Percentiles rank a stretch among this genome's conserved stretches.
Evolutionary conservation across 2,329 filamentous ascomycete species (phyloP).

Genomic region (Pestalotiopsis sp.): DNA sequence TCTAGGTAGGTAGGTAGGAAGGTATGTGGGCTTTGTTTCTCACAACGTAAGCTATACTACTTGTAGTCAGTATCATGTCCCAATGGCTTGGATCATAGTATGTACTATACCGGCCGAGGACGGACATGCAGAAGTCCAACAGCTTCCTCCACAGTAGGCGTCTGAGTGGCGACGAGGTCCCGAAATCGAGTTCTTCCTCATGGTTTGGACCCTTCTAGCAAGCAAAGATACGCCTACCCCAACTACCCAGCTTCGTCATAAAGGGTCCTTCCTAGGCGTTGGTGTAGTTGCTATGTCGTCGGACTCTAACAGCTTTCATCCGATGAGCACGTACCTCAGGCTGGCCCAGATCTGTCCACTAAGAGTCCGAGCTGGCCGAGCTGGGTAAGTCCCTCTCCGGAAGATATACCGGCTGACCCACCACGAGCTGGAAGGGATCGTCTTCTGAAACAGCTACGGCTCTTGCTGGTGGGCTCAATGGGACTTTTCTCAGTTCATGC

Average conservation of each 20-base stretch:
- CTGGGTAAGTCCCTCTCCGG: conserved; percentile 7
- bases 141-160: neutral
- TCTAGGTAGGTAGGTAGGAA: neutral
- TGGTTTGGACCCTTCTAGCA: neutral
- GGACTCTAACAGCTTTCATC: conserved; percentile 5
- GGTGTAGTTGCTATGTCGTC: neutral
- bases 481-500: neutral
- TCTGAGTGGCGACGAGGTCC: neutral
- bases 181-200: neutral
- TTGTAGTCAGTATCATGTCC: neutral
- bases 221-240: neutral
- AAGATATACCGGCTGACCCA: conserved; percentile 9
- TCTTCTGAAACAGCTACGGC: conserved; percentile 11
- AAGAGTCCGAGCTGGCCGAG: neutral
- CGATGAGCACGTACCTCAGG: conserved; percentile 4
- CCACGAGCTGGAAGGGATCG: conserved; percentile 3
- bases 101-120: neutral
- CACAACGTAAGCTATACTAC: neutral
- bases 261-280: neutral
- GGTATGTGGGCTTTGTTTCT: neutral
- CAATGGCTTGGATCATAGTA: neutral
- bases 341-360: conserved; percentile 2
- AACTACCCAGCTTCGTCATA: neutral
- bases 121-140: neutral
- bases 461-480: neutral